phyloP scores from a whole-genome alignment of 1,139 yeast genomes.

The Hansenula anomala region DNA sequence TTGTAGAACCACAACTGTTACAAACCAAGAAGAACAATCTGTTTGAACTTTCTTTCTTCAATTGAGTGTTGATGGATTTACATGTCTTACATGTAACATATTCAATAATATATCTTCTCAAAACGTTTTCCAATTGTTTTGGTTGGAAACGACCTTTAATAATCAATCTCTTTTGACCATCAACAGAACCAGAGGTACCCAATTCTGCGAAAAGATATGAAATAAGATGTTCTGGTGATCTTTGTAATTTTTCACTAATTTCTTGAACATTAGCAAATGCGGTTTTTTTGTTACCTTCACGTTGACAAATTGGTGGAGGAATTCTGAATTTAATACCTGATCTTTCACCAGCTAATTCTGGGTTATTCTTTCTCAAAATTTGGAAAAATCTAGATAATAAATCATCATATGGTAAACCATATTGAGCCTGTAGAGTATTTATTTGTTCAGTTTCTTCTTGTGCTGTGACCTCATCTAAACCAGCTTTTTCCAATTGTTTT shows the following conservation, averaged over 20 bases:
- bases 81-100: conserved; percentile 98
- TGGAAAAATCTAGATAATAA: conserved; percentile 80
- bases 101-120: conserved; percentile 94
- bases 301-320: conserved; percentile 95
- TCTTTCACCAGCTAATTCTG: conserved; percentile 96
- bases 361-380: conserved; percentile 87
- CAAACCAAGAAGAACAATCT: conserved; percentile 97
- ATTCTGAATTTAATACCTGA: conserved; percentile 90
- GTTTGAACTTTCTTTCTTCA: conserved; percentile 92
- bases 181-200: conserved; percentile 99
- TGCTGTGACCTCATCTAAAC: conserved; percentile 41
- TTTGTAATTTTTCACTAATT: conserved; percentile 88
- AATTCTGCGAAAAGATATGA: conserved; percentile 96
- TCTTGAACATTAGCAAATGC: conserved; percentile 94
- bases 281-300: conserved; percentile 97
- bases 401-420: conserved; percentile 72
- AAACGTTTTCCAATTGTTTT: conserved; percentile 93
- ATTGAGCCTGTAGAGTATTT: conserved; percentile 32
- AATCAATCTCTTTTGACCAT: conserved; percentile 93
- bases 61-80: conserved; percentile 93
- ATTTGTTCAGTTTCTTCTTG: conserved; percentile 28
- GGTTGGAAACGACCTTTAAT: conserved; percentile 98
- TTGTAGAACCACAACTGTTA: conserved; percentile 95
- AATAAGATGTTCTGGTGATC: conserved; percentile 95
- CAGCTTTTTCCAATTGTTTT: conserved; percentile 86